Percentiles rank a stretch among this genome's conserved stretches.
phyloP scores from a whole-genome alignment of 2,329 filamentous ascomycete genomes.

The Colletotrichum viniferum region DNA sequence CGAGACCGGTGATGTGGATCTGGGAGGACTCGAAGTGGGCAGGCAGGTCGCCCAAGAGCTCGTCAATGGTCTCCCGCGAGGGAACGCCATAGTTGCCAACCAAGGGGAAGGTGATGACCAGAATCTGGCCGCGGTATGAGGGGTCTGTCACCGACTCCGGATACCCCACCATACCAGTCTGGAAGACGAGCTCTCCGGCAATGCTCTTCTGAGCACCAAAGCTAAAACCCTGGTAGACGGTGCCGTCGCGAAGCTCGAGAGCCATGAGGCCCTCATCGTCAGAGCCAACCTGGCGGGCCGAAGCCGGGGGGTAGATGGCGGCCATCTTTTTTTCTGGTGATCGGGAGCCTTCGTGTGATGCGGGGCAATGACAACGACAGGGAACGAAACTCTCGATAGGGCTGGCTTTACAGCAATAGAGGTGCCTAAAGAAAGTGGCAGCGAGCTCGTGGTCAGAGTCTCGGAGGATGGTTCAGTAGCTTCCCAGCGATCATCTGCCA shows the following conservation, averaged over 20 bases:
- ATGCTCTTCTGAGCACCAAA: conserved; percentile 95
- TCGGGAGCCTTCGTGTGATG: neutral
- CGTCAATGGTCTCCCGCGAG: conserved; percentile 81
- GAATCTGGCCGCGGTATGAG: conserved; percentile 89
- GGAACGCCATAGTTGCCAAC: conserved; percentile 98
- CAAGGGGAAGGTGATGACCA: conserved; percentile 94
- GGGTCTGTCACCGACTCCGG: conserved; percentile 91
- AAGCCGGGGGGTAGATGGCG: conserved; percentile 57
- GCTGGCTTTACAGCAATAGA: neutral
- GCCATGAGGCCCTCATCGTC: conserved; percentile 71
- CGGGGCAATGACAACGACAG: conserved; percentile 13
- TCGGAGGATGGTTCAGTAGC: conserved; percentile 18
- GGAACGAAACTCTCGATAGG: conserved; percentile 8
- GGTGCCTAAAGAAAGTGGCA: conserved; percentile 2
- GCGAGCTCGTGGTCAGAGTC: conserved; percentile 22
- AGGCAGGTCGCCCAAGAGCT: conserved; percentile 83
- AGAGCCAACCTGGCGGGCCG: conserved; percentile 59
- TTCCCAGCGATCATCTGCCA: conserved; percentile 27
- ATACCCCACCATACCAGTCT: conserved; percentile 99
- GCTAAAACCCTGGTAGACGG: conserved; percentile 91
- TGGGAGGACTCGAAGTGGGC: conserved; percentile 91
- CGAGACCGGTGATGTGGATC: conserved; percentile 92
- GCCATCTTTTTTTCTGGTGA: conserved; percentile 32
- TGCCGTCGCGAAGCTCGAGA: conserved; percentile 92
- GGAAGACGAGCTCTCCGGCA: conserved; percentile 97